Conservation (phyloP, 352 stramenopile species). For the Pythium brachiatum region DNA sequence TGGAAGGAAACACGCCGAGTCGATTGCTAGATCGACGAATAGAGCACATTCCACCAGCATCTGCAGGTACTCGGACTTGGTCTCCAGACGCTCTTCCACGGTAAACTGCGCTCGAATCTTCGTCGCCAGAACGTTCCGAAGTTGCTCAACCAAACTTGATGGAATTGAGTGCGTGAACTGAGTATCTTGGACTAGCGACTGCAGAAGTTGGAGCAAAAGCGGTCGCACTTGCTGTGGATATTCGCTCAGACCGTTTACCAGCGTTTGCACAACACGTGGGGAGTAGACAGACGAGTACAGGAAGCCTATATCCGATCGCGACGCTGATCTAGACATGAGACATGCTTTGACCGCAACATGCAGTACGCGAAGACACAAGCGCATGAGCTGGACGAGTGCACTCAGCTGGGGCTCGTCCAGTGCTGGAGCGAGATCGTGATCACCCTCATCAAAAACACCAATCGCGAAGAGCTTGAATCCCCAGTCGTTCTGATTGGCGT, state of each 20-base stretch:
- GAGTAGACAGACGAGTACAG: slow-evolving; percentile 6
- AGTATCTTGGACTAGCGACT: slow-evolving; percentile 35
- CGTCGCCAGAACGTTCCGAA: slow-evolving; percentile 38
- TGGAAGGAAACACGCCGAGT: slow-evolving; percentile 29
- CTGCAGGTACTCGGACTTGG: slow-evolving; percentile 67
- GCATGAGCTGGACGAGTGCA: slow-evolving; percentile 12
- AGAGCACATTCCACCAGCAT: slow-evolving; percentile 55
- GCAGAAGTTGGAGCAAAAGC: slow-evolving; percentile 39
- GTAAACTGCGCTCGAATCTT: slow-evolving; percentile 55
- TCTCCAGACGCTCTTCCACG: slow-evolving; percentile 42
- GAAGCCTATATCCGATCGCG: not conserved
- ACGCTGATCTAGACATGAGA: not conserved
- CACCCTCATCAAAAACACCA: slow-evolving; percentile 46
- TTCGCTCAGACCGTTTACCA: not conserved
- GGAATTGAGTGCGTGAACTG: slow-evolving; percentile 39
- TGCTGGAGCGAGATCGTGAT: not conserved
- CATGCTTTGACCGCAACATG: slow-evolving; percentile 10
- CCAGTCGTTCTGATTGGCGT: slow-evolving; percentile 86
- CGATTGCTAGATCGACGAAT: slow-evolving; percentile 52
- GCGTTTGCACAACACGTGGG: not conserved
- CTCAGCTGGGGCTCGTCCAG: not conserved
- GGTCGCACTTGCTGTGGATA: slow-evolving; percentile 46
- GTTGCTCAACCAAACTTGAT: slow-evolving; percentile 32
- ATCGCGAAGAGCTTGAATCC: slow-evolving; percentile 85
- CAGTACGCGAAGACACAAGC: slow-evolving; percentile 21